Conservation (phyloP, 176 grass and related monocot genomes). For the Carex pumila region DNA sequence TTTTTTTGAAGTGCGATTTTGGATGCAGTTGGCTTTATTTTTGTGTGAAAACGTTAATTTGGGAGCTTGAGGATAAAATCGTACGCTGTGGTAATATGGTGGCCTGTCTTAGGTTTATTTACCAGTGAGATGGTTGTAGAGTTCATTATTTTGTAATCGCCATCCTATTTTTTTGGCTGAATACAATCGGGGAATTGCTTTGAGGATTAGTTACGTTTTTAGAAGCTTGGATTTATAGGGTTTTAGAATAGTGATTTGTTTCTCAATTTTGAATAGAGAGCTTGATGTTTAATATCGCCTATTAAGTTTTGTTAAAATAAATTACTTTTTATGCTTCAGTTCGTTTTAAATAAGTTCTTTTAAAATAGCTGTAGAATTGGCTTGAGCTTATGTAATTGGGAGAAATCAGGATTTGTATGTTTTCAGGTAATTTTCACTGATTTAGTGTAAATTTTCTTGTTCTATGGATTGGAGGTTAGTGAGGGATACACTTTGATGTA, state of each 20-base stretch:
- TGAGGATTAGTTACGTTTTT: neutral
- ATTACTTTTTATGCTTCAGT: neutral
- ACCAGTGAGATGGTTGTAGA: neutral
- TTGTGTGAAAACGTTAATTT: neutral
- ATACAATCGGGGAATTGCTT: neutral
- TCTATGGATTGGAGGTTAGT: neutral
- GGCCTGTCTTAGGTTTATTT: neutral
- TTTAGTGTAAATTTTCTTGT: conserved; percentile 9
- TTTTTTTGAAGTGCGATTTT: neutral
- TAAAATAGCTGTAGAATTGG: neutral
- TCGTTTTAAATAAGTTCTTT: neutral
- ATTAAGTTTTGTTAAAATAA: neutral
- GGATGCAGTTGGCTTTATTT: neutral
- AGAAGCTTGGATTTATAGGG: neutral
- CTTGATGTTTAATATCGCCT: neutral
- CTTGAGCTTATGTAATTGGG: neutral
- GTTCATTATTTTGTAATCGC: neutral
- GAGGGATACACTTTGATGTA: neutral
- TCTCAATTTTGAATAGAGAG: neutral
- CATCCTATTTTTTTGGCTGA: neutral
- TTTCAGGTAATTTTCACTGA: neutral
- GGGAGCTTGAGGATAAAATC: neutral
- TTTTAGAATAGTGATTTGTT: neutral
- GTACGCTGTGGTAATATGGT: neutral
- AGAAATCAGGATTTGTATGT: neutral